Percentiles rank a stretch among this genome's conserved stretches.
Evolutionary conservation across 306 rosid genomes (phyloP).

Genomic region (Gastrolobium bilobum): DNA sequence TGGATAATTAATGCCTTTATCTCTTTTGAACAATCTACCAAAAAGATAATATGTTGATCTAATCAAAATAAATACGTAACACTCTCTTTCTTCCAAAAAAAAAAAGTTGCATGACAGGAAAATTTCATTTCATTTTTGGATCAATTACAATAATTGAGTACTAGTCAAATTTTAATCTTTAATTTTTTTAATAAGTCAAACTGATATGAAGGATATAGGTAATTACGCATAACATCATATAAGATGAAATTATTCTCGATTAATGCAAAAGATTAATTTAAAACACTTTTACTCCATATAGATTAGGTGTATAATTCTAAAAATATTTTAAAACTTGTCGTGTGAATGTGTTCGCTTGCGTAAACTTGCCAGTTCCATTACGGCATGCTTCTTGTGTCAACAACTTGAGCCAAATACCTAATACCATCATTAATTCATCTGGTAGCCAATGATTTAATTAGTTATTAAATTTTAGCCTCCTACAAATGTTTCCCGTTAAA

Average conservation of each 20-base stretch:
- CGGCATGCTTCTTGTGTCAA: constrained; percentile 14
- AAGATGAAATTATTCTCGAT: too few relatives aligned
- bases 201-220: background rate
- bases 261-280: too few relatives aligned
- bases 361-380: constrained; percentile 1
- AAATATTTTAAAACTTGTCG: constrained; percentile 33
- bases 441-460: constrained; percentile 20
- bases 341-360: constrained; percentile 14
- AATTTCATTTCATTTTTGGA: background rate
- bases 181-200: background rate
- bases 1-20: too few relatives aligned
- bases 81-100: background rate
- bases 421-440: constrained; percentile 7
- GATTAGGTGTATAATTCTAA: constrained; percentile 3
- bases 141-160: background rate
- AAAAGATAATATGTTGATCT: background rate
- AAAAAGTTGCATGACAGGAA: background rate
- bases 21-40: background rate
- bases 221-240: too few relatives aligned
- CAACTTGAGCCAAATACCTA: constrained; percentile 4
- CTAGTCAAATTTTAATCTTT: background rate
- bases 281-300: background rate
- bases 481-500: constrained; percentile 28
- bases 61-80: background rate
- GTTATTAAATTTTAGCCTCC: background rate